These are phyloP conservation scores for Pleurozium schreberi DNA, from an alignment of 225 moss, liverwort and hornwort genomes.

Conservation along the genomic window DNA sequence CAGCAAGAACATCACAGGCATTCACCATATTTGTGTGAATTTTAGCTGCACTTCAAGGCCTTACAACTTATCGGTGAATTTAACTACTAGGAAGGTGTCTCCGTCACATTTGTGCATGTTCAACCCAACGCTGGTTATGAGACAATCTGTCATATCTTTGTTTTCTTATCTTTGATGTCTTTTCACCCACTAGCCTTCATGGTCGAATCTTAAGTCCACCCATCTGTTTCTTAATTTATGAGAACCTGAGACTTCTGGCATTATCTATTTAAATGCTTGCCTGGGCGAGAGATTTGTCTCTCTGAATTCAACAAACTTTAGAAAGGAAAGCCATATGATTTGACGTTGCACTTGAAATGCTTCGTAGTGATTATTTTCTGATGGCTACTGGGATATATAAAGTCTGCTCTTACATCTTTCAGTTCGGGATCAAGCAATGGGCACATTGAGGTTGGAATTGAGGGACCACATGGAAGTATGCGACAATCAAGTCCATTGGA, in stretches of 20 bases:
- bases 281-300: neutral
- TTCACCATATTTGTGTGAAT: neutral
- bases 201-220: neutral
- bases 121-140: neutral
- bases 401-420: constrained; percentile 14
- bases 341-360: neutral
- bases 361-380: neutral
- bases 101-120: neutral
- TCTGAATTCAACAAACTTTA: neutral
- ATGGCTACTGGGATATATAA: constrained; percentile 4
- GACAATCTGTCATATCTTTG: neutral
- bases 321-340: neutral
- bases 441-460: constrained; percentile 24
- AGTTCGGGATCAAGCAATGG: constrained; percentile 56
- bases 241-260: neutral
- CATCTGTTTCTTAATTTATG: neutral
- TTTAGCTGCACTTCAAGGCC: neutral
- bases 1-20: neutral
- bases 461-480: constrained; percentile 27
- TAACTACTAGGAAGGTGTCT: neutral
- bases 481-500: constrained; percentile 62
- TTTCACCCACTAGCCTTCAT: neutral
- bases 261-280: neutral
- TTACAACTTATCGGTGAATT: neutral
- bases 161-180: neutral